A percentile compares a stretch with the other conserved stretches of the same genome.
phyloP scores from a whole-genome alignment of 1,284 basidiomycete species.

The Ceratobasidium theobromae region DNA sequence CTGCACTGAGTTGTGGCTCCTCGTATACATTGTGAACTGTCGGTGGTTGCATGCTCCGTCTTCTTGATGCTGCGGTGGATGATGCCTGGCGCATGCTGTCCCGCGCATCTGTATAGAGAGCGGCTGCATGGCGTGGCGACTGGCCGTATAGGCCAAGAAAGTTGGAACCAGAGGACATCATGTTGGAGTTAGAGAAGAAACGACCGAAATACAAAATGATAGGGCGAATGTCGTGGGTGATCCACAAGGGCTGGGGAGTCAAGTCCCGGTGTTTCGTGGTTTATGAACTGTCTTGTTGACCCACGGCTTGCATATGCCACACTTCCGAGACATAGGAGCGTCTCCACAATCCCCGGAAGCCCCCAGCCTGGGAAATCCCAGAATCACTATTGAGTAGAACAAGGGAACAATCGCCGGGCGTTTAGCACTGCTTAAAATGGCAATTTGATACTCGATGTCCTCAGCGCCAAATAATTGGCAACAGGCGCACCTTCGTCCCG shows the following conservation, averaged over 20 bases:
- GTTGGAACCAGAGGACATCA: constrained; percentile 29
- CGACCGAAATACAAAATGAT: constrained; percentile 12
- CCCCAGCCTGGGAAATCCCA: constrained; percentile 4
- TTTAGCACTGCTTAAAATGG: background rate
- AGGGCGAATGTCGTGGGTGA: background rate
- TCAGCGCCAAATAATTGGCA: background rate
- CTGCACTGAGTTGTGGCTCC: constrained; percentile 1
- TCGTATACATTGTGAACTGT: background rate
- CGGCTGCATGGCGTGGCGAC: constrained; percentile 17
- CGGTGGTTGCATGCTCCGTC: constrained; percentile 25
- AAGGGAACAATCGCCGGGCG: constrained; percentile 27
- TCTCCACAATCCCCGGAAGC: constrained; percentile 6
- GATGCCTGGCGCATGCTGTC: constrained; percentile 24
- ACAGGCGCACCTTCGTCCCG: background rate
- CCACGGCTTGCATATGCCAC: background rate
- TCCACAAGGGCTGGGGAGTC: constrained; percentile 18
- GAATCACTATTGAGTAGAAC: background rate
- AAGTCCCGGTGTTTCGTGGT: background rate
- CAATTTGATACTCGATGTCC: background rate
- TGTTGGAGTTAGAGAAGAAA: background rate
- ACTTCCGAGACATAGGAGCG: constrained; percentile 14
- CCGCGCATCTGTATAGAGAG: constrained; percentile 21
- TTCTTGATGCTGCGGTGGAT: background rate
- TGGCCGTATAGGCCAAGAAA: constrained; percentile 29
- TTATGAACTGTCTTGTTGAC: constrained; percentile 28